Conservation (phyloP, 2,329 filamentous ascomycete species). For the Chaetomium globosum region DNA sequence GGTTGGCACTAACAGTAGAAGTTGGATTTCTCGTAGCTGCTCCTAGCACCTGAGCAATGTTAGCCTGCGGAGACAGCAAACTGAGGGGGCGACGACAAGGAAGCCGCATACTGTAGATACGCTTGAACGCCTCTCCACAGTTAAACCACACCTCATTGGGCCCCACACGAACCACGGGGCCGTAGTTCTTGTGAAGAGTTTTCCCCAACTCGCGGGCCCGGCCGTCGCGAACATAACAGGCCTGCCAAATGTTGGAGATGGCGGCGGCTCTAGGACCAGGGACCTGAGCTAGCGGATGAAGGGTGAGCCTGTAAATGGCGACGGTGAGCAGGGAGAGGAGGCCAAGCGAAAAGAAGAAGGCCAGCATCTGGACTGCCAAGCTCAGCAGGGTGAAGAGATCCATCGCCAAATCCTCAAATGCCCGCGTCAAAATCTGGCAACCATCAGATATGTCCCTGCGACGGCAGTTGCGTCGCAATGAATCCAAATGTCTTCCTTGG, state of each 20-base stretch:
- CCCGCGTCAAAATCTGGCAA: too few species aligned
- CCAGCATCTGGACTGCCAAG: neutral
- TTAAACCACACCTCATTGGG: slow-evolving; percentile 59
- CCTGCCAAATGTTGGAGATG: slow-evolving; percentile 54
- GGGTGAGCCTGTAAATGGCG: slow-evolving; percentile 44
- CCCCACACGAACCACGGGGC: slow-evolving; percentile 55
- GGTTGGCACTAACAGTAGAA: slow-evolving; percentile 51
- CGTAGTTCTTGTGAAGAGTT: slow-evolving; percentile 52
- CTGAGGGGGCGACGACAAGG: neutral
- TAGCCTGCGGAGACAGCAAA: neutral
- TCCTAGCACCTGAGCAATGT: slow-evolving; percentile 46
- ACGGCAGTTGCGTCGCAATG: too few species aligned
- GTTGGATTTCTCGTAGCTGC: slow-evolving; percentile 54
- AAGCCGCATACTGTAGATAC: slow-evolving; percentile 49
- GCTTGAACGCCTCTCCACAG: slow-evolving; percentile 51
- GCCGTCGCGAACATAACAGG: slow-evolving; percentile 50
- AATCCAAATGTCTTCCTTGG: neutral
- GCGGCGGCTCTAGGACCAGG: slow-evolving; percentile 54
- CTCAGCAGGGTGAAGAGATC: neutral
- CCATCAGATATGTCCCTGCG: too few species aligned
- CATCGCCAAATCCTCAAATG: neutral
- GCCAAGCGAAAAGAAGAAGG: neutral
- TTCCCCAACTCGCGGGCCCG: slow-evolving; percentile 47
- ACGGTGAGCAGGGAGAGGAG: slow-evolving; percentile 11
- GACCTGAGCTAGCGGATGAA: slow-evolving; percentile 50